These are phyloP conservation scores for Fraxinus velutina DNA, from an alignment of 305 asterid genomes.

Conservation along the genomic window DNA sequence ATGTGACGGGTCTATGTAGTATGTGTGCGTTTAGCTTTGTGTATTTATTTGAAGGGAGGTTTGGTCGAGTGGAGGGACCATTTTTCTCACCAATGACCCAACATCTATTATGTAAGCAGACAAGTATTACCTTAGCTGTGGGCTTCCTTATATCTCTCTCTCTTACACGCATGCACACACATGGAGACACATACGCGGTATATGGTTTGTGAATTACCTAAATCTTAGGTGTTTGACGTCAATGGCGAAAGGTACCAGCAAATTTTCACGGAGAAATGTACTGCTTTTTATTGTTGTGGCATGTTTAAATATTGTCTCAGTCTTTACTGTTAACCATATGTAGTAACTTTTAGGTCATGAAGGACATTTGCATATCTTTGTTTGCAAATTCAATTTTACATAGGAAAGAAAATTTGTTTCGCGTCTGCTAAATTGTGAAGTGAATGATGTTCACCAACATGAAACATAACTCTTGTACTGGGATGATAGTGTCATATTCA, in stretches of 20 bases:
- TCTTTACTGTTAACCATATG: neutral
- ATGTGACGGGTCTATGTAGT: neutral
- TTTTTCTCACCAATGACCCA: conserved; percentile 16
- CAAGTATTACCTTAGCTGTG: conserved; percentile 6
- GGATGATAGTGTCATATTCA: neutral
- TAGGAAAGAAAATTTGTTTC: neutral
- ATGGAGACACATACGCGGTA: neutral
- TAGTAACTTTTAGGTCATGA: neutral
- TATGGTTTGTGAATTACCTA: neutral
- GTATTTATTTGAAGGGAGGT: conserved; percentile 7
- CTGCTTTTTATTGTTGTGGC: neutral
- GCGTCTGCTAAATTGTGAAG: neutral
- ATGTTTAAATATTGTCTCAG: neutral
- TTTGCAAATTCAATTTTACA: neutral
- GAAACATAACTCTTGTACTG: neutral
- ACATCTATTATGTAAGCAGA: conserved; percentile 16
- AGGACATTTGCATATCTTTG: neutral
- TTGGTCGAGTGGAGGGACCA: conserved; percentile 26
- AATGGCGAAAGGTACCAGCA: neutral
- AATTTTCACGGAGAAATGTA: neutral
- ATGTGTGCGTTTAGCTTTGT: conserved; percentile 25
- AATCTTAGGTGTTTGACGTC: neutral
- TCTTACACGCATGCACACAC: neutral
- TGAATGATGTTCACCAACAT: neutral
- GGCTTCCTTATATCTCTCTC: neutral